Base-by-base conservation (phyloP, 768 basidiomycete genomes). In the Tulasnella sp. region DNA sequence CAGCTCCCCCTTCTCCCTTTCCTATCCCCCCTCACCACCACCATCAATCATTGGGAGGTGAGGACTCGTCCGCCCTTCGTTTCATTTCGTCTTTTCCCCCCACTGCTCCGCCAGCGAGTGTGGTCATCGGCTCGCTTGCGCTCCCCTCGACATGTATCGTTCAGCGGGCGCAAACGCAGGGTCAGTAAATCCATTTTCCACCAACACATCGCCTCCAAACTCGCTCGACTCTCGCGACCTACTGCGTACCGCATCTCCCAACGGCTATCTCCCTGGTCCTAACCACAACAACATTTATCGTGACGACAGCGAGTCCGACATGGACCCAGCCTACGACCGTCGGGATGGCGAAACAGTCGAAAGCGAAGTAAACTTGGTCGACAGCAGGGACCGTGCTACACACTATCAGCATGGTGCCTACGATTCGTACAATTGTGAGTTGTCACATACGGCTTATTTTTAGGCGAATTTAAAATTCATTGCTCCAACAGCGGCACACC, bases 271-370 rank as follows among this genome's bases (percentile, higher is more conserved):
- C n/a, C 34, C 19, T 1, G 25, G 32, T 27, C 12, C 6, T 17
- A 48, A 48, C 46, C 52, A 54, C 42, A 36, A 35, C 27, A 54
- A 40, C 42, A 29, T 21, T 17, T 54, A 54, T 29, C 52, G 37
- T 29, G 52, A 58, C 57, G 57, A 35, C 51, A 31, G 31, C 31
- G 52, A 58, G 19, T 58, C 57, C 36, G 57, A 58, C 4, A 58
- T 58, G 57, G 57, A 49, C 34, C 34, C 48, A 9, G 17, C 15
- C 12, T 53, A 40, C 2, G 57, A 58, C 34, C 14, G 21, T 2
- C 12, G 17, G 21, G 50, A 55, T 32, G 34, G 42, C 29, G 48
- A 58, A 31, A 50, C 50, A 12, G 23, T 50, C 1, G 48, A 58
- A 19, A 37, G 34, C 50, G 32, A 58, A 21, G 31, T 31, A 11